Evolutionary conservation across 2,329 filamentous ascomycete genomes (phyloP), one percentile per base, ranked within the genome.

Genomic region (Xylaria sp.): DNA sequence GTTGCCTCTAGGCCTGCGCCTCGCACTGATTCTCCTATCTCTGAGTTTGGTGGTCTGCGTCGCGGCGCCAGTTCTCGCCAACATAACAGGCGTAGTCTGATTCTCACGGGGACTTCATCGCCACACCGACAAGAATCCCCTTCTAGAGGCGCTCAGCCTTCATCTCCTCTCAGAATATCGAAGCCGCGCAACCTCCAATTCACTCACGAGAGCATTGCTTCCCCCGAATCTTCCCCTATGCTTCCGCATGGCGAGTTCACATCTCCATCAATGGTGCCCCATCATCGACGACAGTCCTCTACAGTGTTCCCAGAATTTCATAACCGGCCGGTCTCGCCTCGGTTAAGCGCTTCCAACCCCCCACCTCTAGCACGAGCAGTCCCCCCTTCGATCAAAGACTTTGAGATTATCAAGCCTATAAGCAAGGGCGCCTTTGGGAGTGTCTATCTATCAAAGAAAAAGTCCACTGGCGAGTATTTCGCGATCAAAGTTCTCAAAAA

Each of bases 401-500:
- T 99, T 74, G 96, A 99, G 79, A 97, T 99, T 74, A 97, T 99
- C 83, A 99, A 99, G 78, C 96, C 96, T 6, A 99, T 99, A 81
- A 99, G 96, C 82, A 98, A 97, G 81, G 96, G 96, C 59, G 96
- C 96, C 4, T 99, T 99, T 79, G 96, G 96, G 5, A 98, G 96
- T 78, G 96, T 99, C 7, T 99, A 99, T 77, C 83, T 99, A 38
- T 95, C 96, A 0, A 99, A 98, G 83, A 99, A 99, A 86, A 98
- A 97, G 80, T 96, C 93, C 0, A 99, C 97, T 0, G 95, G 94
- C 54, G 96, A 99, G 77, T 99, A 99, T 80, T 99, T 95, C 79
- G 96, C 96, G 10, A 98, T 99, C 83, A 99, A 99, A 78, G 96
- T 98, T 0, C 81, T 99, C 68, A 98, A 98, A 79, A 99, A 99